Percentiles rank a stretch among this genome's conserved stretches.
phyloP scores from a whole-genome alignment of 352 stramenopile species.

The Aphanomyces astaci region DNA sequence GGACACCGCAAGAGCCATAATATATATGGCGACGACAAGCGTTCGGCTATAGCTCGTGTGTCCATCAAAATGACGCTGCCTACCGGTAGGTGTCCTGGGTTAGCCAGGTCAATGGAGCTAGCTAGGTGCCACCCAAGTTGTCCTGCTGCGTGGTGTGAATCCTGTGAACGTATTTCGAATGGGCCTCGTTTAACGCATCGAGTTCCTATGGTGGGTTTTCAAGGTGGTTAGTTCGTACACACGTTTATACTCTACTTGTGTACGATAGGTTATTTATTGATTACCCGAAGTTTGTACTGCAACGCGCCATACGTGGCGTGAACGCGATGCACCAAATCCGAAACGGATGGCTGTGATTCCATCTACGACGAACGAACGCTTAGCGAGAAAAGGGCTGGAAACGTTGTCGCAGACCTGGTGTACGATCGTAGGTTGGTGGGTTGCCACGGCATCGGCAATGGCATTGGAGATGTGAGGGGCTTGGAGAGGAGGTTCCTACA shows the following conservation, averaged over 20 bases:
- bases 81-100: neutral
- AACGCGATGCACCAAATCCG: neutral
- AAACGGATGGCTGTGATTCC: neutral
- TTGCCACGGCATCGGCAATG: neutral
- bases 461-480: neutral
- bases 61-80: constrained; percentile 5
- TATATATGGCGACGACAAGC: neutral
- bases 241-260: too few relatives aligned
- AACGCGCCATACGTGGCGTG: constrained; percentile 8
- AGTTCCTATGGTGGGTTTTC: neutral
- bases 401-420: neutral
- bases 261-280: neutral
- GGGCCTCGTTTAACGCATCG: neutral
- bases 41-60: neutral
- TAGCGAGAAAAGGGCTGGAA: too few relatives aligned
- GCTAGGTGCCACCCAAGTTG: neutral
- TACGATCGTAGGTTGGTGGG: neutral
- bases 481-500: constrained; percentile 2
- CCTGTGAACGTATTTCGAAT: neutral
- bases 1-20: constrained; percentile 1
- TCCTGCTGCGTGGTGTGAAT: neutral
- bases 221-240: too few relatives aligned
- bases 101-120: neutral
- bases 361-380: too few relatives aligned
- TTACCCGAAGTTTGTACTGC: constrained; percentile 8